Conservation (phyloP, 352 stramenopile species). For the Globisporangium parvum region DNA sequence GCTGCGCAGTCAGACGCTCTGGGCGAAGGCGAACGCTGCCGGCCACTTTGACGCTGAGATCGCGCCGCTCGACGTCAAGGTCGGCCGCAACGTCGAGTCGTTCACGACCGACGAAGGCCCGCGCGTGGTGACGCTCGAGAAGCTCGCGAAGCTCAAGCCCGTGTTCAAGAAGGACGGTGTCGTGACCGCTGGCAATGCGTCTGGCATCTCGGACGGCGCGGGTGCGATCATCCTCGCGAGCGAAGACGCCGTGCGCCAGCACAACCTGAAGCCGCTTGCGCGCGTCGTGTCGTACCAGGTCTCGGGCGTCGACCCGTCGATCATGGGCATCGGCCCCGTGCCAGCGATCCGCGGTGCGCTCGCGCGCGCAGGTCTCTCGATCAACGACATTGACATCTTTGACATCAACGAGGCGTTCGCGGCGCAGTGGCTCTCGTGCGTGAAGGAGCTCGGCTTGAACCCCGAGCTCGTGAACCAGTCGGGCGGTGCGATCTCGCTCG, state of each 20-base stretch:
- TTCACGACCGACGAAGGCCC: conserved; percentile 75
- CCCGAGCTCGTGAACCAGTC: conserved; percentile 91
- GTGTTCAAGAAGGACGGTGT: conserved; percentile 98
- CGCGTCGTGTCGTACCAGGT: conserved; percentile 91
- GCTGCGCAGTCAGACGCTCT: conserved; percentile 91
- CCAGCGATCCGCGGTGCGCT: conserved; percentile 93
- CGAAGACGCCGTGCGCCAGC: conserved; percentile 89
- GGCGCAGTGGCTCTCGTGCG: conserved; percentile 94
- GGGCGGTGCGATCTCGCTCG: conserved; percentile 95
- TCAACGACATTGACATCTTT: conserved; percentile 94
- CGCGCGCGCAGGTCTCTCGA: conserved; percentile 75
- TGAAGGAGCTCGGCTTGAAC: conserved; percentile 95
- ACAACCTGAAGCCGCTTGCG: conserved; percentile 92
- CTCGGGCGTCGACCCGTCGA: conserved; percentile 92
- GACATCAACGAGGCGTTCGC: conserved; percentile 99
- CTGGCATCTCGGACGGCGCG: conserved; percentile 96
- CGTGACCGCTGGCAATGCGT: conserved; percentile 95
- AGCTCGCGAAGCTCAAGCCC: conserved; percentile 90
- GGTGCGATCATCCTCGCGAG: conserved; percentile 92
- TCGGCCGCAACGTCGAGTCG: conserved; percentile 85
- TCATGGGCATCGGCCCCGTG: conserved; percentile 98
- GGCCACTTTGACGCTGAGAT: conserved; percentile 95
- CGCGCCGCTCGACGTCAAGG: conserved; percentile 87
- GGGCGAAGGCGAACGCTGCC: conserved; percentile 84
- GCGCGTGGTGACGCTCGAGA: conserved; percentile 72